Percentiles rank a stretch among this genome's conserved stretches.
Conservation (phyloP, 192 early-diverging fungal genomes). For the Linderina pennispora region DNA sequence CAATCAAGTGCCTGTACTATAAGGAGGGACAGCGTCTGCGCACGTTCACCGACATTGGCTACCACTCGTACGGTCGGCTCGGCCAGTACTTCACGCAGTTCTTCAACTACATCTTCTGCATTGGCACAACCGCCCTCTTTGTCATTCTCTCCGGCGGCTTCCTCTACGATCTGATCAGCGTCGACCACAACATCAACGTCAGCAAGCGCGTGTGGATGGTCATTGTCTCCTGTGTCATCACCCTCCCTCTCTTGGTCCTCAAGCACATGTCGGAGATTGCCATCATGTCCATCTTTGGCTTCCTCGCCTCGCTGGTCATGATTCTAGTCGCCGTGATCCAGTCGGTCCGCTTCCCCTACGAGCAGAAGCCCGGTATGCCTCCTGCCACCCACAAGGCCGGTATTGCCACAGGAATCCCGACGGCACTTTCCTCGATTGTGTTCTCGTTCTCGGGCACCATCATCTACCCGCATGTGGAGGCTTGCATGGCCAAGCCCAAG, state of each 20-base stretch:
- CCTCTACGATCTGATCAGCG: constrained; percentile 51
- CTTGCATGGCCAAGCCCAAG: constrained; percentile 63
- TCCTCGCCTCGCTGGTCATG: constrained; percentile 60
- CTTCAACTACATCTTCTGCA: constrained; percentile 55
- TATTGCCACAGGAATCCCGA: constrained; percentile 48
- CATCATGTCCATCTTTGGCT: constrained; percentile 59
- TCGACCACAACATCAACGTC: constrained; percentile 32
- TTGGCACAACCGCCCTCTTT: constrained; percentile 61
- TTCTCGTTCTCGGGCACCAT: constrained; percentile 74
- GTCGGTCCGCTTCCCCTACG: constrained; percentile 35
- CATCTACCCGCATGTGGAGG: constrained; percentile 75
- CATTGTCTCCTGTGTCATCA: constrained; percentile 50
- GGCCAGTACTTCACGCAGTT: constrained; percentile 57
- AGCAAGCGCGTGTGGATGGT: constrained; percentile 51
- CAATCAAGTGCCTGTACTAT: constrained; percentile 71
- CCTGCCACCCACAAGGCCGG: constrained; percentile 16
- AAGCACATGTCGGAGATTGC: constrained; percentile 77
- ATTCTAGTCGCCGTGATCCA: constrained; percentile 55
- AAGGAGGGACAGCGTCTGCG: constrained; percentile 36
- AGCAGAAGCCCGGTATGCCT: constrained; percentile 23
- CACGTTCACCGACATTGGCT: constrained; percentile 62
- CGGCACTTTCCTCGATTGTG: constrained; percentile 61
- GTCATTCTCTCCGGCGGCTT: constrained; percentile 63
- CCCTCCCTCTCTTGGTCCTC: constrained; percentile 58
- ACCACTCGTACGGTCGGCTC: constrained; percentile 55